phyloP scores from a whole-genome alignment of 306 rosid species.

The Cucurbita moschata region DNA sequence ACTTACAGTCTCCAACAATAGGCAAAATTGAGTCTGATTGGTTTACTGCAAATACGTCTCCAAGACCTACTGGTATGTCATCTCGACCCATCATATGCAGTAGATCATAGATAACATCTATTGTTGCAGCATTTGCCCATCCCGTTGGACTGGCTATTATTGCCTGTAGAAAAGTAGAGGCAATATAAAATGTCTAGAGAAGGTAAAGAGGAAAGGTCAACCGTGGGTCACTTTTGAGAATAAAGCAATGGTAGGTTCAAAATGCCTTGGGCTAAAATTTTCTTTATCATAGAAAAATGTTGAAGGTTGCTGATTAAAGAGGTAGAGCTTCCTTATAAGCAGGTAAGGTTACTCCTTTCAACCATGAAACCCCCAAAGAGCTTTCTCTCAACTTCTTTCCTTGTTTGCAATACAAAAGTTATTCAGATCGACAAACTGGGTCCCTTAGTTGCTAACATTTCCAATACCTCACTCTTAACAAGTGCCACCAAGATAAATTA shows the following conservation, averaged over 20 bases:
- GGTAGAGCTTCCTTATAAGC: background rate
- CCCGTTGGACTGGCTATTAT: conserved; percentile 81
- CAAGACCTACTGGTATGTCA: conserved; percentile 69
- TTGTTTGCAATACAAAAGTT: background rate
- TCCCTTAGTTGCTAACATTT: background rate
- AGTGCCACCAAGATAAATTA: background rate
- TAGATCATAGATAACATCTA: conserved; percentile 60
- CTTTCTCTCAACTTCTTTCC: background rate
- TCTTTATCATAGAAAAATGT: background rate
- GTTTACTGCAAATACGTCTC: conserved; percentile 54
- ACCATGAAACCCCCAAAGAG: background rate
- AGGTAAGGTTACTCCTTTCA: background rate
- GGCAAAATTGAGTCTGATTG: conserved; percentile 37
- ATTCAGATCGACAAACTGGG: background rate
- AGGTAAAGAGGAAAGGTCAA: background rate
- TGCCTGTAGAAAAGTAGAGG: conserved; percentile 28
- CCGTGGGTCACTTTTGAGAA: background rate
- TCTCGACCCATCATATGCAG: conserved; percentile 98
- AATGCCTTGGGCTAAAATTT: background rate
- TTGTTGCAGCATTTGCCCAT: conserved; percentile 91
- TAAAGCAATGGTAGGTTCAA: background rate
- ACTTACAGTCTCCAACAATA: conserved; percentile 54
- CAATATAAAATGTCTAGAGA: background rate
- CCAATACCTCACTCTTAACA: background rate
- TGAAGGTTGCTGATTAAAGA: background rate